Base-by-base conservation (phyloP, 2,329 filamentous ascomycete genomes). In the Pezicula radicicola region DNA sequence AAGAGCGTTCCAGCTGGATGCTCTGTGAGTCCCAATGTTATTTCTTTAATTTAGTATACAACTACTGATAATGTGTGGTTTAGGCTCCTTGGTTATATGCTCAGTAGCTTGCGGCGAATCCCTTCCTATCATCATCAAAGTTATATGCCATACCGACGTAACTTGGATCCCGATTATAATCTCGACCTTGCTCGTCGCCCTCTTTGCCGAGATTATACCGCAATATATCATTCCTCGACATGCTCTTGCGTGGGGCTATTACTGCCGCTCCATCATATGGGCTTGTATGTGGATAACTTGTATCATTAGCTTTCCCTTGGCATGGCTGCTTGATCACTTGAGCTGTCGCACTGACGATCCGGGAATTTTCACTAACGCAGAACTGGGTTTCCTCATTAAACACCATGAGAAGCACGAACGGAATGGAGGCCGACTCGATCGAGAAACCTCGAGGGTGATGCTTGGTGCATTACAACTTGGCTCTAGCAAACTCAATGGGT, bases 171-270 rank as follows among this genome's bases (percentile, higher is more conserved):
- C 58, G 15, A 52, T 64, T 33, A 39, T 63, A 7, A 37, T 61
- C 36, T 66, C 63, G 2, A 64, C 61, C 6, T 6, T 60, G 3
- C 55, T 45, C 9, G 57, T 66, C 25, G 56, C 58, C 12, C 41
- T 66, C 13, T 59, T 61, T 45, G 59, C 55, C 25, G 61, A 65
- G 45, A 53, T 65, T n/a, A 48, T 65, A 27, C 63, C 63, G 30
- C 60, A 62, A 50, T 62, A 56, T 39, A 43, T 62, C 6, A 60
- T 66, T 33, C 61, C 61, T 35, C 44, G 48, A 44, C 49, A 55
- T 40, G 53, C 61, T 33, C 46, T 64, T 25, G 40, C 46, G 2
- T 64, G 59, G 59, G 56, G 59, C 8, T 64, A 62, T 37, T 63
- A 63, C 35, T 63, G 55, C 47, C 52, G 56, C 40, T 57, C 59